Evolutionary conservation across 2,329 filamentous ascomycete species (phyloP).

Genomic region (Claviceps cyperi): DNA sequence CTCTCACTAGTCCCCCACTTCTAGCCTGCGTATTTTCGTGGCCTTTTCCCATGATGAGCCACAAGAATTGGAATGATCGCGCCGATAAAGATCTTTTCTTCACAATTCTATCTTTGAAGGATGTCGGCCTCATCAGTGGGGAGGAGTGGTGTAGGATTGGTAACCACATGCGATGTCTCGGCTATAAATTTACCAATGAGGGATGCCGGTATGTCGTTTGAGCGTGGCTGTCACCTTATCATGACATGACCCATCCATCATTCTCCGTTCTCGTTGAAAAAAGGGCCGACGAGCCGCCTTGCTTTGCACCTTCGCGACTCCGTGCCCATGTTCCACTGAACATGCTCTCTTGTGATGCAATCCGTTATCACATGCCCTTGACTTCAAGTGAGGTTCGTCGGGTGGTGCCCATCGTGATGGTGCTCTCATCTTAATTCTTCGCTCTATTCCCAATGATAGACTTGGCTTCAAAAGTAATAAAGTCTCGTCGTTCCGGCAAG

Average conservation of each 20-base stretch:
- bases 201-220: conserved; percentile 41
- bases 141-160: conserved; percentile 48
- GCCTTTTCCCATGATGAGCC: conserved; percentile 25
- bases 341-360: not conserved
- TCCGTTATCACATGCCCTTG: not conserved
- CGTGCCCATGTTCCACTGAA: not conserved
- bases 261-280: not conserved
- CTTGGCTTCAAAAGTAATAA: too few species aligned
- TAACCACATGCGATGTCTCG: conserved; percentile 42
- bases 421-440: not conserved
- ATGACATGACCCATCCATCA: not conserved
- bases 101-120: conserved; percentile 46
- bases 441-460: too few species aligned
- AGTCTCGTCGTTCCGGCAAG: not conserved
- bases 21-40: not conserved
- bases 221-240: not conserved
- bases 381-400: not conserved
- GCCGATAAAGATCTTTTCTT: conserved; percentile 51
- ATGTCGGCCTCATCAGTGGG: conserved; percentile 48
- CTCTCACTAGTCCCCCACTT: too few species aligned
- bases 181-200: conserved; percentile 50
- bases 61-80: conserved; percentile 46
- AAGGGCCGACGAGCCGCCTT: not conserved
- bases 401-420: not conserved
- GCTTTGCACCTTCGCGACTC: not conserved